phyloP scores from a whole-genome alignment of 495 filamentous ascomycete genomes.

The Poronia punctata region DNA sequence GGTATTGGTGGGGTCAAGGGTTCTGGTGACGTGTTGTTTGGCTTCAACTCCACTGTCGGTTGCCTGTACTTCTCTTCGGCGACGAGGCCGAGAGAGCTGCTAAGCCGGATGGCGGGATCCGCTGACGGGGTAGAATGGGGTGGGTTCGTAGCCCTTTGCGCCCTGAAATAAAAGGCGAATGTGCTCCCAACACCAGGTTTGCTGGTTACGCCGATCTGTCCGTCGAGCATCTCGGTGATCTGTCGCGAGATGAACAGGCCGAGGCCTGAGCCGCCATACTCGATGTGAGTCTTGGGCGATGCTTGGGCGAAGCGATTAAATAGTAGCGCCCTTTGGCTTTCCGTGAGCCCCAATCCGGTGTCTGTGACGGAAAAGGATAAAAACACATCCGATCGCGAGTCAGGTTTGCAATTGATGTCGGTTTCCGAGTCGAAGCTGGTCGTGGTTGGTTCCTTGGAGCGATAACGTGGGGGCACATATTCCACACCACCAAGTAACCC shows the following conservation, averaged over 20 bases:
- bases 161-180: slow-evolving; percentile 72
- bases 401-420: slow-evolving; percentile 20
- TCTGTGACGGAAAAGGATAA: slow-evolving; percentile 67
- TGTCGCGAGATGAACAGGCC: slow-evolving; percentile 70
- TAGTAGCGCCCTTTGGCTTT: slow-evolving; percentile 58
- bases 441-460: background rate
- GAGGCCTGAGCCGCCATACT: slow-evolving; percentile 71
- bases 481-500: slow-evolving; percentile 34
- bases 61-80: slow-evolving; percentile 15
- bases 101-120: slow-evolving; percentile 8
- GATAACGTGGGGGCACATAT: slow-evolving; percentile 24
- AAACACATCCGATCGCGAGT: slow-evolving; percentile 39
- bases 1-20: too few relatives aligned
- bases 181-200: slow-evolving; percentile 62
- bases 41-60: slow-evolving; percentile 5
- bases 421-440: slow-evolving; percentile 26
- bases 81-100: slow-evolving; percentile 17
- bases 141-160: slow-evolving; percentile 17
- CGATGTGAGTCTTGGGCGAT: slow-evolving; percentile 61
- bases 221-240: slow-evolving; percentile 68
- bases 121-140: background rate
- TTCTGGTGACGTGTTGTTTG: background rate
- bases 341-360: slow-evolving; percentile 62
- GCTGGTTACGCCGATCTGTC: slow-evolving; percentile 66
- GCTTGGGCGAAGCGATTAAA: slow-evolving; percentile 76